Percentiles rank a stretch among this genome's conserved stretches.
These are phyloP conservation scores for Diplodia scrobiculata DNA, from an alignment of 2,329 filamentous ascomycete species.

Conservation along the genomic window DNA sequence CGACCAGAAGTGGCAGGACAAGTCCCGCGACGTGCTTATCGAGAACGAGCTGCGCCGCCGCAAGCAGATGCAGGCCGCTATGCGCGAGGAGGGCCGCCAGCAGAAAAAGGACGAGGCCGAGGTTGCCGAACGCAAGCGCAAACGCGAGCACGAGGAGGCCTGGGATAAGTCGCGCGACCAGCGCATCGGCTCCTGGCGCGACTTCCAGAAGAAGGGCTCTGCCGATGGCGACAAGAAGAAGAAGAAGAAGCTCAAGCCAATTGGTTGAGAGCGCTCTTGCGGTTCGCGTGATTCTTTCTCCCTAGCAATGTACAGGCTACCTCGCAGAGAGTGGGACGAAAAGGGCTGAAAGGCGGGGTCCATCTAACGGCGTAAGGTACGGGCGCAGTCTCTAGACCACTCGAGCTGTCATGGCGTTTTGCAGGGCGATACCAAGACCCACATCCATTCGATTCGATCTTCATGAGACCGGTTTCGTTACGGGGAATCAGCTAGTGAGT, in stretches of 20 bases:
- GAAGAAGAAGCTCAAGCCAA: slow-evolving; percentile 57
- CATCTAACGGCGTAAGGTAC: slow-evolving; percentile 21
- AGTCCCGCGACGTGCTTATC: slow-evolving; percentile 84
- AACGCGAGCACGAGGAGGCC: slow-evolving; percentile 85
- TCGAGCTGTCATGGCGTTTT: slow-evolving; percentile 16
- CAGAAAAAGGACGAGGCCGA: slow-evolving; percentile 85
- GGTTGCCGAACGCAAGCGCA: slow-evolving; percentile 61
- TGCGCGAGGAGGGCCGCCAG: slow-evolving; percentile 94
- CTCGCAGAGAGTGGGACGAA: neutral
- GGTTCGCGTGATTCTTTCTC: neutral
- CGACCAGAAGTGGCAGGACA: slow-evolving; percentile 82
- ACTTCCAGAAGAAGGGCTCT: slow-evolving; percentile 65
- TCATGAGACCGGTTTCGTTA: neutral
- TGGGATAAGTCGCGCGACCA: slow-evolving; percentile 93
- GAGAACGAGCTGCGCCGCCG: slow-evolving; percentile 86
- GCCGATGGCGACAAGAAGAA: slow-evolving; percentile 48
- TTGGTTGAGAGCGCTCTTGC: slow-evolving; percentile 47
- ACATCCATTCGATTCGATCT: slow-evolving; percentile 5
- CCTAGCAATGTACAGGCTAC: neutral
- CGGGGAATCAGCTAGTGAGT: slow-evolving; percentile 24
- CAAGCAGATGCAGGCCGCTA: slow-evolving; percentile 85
- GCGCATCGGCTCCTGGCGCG: slow-evolving; percentile 89
- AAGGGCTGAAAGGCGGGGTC: neutral
- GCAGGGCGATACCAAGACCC: slow-evolving; percentile 8
- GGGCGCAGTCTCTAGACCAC: slow-evolving; percentile 8